A percentile compares a stretch with the other conserved stretches of the same genome.
phyloP scores from a whole-genome alignment of 2,329 filamentous ascomycete species.

The Neopestalotiopsis clavispora region DNA sequence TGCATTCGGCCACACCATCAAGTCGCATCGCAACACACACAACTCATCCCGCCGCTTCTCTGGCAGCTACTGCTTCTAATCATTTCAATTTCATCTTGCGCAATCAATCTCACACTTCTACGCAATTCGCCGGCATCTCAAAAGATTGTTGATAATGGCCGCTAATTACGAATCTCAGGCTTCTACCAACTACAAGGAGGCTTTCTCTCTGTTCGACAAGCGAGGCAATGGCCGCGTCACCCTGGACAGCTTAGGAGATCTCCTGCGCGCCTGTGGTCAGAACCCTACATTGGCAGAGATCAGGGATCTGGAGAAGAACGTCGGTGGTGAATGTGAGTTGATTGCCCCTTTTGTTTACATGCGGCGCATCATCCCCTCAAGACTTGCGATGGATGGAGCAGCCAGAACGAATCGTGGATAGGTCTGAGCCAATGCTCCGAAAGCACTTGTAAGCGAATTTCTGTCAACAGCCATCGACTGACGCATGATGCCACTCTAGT shows the following conservation, averaged over 20 bases:
- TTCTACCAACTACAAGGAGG: conserved; percentile 99
- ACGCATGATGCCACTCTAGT: conserved; percentile 57
- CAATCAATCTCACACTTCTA: not conserved
- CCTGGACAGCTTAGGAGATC: conserved; percentile 85
- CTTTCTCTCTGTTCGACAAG: conserved; percentile 99
- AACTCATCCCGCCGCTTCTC: not conserved
- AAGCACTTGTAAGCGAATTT: not conserved
- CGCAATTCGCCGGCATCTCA: not conserved
- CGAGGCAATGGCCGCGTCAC: conserved; percentile 93
- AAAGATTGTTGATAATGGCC: conserved; percentile 27
- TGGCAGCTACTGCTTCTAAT: not conserved
- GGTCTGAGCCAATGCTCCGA: not conserved
- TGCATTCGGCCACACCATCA: not conserved
- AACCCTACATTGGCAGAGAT: conserved; percentile 97
- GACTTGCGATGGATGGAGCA: not conserved
- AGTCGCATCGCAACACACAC: not conserved
- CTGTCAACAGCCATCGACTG: not conserved
- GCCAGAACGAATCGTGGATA: not conserved
- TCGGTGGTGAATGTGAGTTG: conserved; percentile 87
- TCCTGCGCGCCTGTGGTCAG: conserved; percentile 95
- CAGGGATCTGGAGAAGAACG: conserved; percentile 84
- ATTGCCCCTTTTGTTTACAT: conserved; percentile 19
- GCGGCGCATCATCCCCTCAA: not conserved
- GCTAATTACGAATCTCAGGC: conserved; percentile 54
- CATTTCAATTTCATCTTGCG: not conserved